phyloP scores from a whole-genome alignment of 345 rosid genomes.

The Lumnitzera littorea region DNA sequence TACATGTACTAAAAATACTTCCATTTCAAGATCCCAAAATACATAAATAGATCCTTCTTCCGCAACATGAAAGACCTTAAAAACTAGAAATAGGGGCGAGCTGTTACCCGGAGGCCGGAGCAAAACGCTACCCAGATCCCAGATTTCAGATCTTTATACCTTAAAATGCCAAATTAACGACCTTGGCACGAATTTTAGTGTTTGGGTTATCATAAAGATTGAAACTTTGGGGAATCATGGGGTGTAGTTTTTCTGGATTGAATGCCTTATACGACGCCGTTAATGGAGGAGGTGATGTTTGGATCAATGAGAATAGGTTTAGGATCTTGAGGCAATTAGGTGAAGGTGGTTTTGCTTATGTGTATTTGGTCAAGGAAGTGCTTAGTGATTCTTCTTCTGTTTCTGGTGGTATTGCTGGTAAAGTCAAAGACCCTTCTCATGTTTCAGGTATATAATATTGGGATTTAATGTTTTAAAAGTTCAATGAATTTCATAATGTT shows the following conservation, averaged over 20 bases:
- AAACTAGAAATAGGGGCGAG: too few species aligned
- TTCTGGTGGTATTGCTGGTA: slow-evolving; percentile 58
- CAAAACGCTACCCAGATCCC: too few species aligned
- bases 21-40: too few species aligned
- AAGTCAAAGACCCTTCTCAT: slow-evolving; percentile 86
- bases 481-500: too few species aligned
- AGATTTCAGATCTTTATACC: too few species aligned
- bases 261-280: slow-evolving; percentile 89
- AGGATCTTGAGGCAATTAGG: slow-evolving; percentile 90
- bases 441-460: slow-evolving; percentile 52
- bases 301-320: slow-evolving; percentile 98
- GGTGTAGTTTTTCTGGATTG: slow-evolving; percentile 91
- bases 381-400: slow-evolving; percentile 47
- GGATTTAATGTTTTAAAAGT: too few species aligned
- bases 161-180: too few species aligned
- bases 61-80: too few species aligned
- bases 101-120: too few species aligned
- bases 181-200: too few species aligned
- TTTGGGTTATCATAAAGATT: background rate
- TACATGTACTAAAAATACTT: too few species aligned
- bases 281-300: slow-evolving; percentile 85
- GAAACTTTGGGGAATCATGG: slow-evolving; percentile 32
- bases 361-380: slow-evolving; percentile 76
- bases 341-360: slow-evolving; percentile 94
- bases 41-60: too few species aligned